Conservation (phyloP, 2,329 filamentous ascomycete genomes). For the Hypocreales sp. region DNA sequence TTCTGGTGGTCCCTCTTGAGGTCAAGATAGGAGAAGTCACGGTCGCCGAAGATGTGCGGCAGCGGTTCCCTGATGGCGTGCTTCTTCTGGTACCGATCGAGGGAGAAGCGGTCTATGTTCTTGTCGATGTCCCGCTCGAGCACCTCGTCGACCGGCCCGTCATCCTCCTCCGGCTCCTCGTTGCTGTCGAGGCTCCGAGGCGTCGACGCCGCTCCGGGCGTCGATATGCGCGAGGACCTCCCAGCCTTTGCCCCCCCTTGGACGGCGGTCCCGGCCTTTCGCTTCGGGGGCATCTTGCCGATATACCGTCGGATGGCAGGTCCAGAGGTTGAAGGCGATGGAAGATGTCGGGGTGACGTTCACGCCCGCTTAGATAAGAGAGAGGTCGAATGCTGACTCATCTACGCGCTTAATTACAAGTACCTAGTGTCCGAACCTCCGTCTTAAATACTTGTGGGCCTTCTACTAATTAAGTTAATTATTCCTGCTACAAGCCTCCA, state of each 20-base stretch:
- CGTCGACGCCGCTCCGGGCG: constrained; percentile 43
- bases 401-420: too few relatives aligned
- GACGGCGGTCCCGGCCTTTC: constrained; percentile 42
- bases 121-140: constrained; percentile 39
- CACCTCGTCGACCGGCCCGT: constrained; percentile 32
- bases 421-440: too few relatives aligned
- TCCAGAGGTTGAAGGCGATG: background rate
- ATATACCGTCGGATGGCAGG: constrained; percentile 7
- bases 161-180: constrained; percentile 34
- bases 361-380: too few relatives aligned
- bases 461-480: too few relatives aligned
- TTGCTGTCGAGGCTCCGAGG: constrained; percentile 41
- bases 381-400: too few relatives aligned
- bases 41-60: constrained; percentile 28
- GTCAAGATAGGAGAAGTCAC: constrained; percentile 68
- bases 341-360: background rate
- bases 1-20: constrained; percentile 82
- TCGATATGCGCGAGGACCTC: constrained; percentile 40
- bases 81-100: constrained; percentile 33
- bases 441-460: too few relatives aligned
- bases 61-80: constrained; percentile 26
- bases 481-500: too few relatives aligned
- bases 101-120: constrained; percentile 44
- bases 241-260: constrained; percentile 37
- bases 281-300: constrained; percentile 49